phyloP scores from a whole-genome alignment of 2,329 filamentous ascomycete genomes.

The Emericellopsis atlantica region DNA sequence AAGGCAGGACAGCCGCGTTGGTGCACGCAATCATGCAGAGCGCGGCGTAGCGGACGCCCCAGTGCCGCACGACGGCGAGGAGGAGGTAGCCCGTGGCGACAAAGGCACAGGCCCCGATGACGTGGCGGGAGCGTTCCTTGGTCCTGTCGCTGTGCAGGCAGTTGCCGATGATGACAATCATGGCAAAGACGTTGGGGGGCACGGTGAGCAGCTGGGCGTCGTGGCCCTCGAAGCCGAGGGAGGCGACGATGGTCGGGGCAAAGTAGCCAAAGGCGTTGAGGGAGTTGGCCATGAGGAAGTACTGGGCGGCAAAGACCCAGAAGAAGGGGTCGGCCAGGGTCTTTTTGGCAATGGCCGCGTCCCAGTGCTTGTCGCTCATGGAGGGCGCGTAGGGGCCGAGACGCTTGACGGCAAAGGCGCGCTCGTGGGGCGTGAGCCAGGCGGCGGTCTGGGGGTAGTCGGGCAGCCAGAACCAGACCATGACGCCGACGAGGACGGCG shows the following conservation, averaged over 20 bases:
- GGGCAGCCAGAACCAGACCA: slow-evolving; percentile 17
- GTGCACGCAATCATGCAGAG: slow-evolving; percentile 19
- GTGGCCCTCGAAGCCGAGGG: slow-evolving; percentile 18
- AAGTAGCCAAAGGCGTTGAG: slow-evolving; percentile 22
- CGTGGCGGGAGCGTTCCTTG: slow-evolving; percentile 16
- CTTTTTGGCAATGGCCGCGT: slow-evolving; percentile 14
- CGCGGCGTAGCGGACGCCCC: slow-evolving; percentile 16
- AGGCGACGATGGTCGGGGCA: slow-evolving; percentile 19
- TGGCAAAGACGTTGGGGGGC: slow-evolving; percentile 21
- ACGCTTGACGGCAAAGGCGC: slow-evolving; percentile 19
- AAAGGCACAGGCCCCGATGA: slow-evolving; percentile 14
- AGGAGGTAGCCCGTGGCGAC: slow-evolving; percentile 15
- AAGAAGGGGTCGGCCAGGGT: slow-evolving; percentile 19
- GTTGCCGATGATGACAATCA: slow-evolving; percentile 17
- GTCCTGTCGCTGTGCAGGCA: slow-evolving; percentile 17
- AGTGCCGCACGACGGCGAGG: slow-evolving; percentile 15
- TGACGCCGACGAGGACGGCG: slow-evolving; percentile 14
- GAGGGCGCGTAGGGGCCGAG: slow-evolving; percentile 18
- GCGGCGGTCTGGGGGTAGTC: slow-evolving; percentile 19
- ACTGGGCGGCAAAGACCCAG: slow-evolving; percentile 17
- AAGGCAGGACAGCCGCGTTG: slow-evolving; percentile 17
- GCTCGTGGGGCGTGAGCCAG: slow-evolving; percentile 18
- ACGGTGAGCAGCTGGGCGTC: slow-evolving; percentile 21
- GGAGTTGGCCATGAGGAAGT: slow-evolving; percentile 19
- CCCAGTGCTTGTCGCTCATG: slow-evolving; percentile 21